Evolutionary conservation across 371 early-diverging fungal genomes (phyloP), one percentile per base, ranked within the genome.

Genomic region (Nematocida parisii): DNA sequence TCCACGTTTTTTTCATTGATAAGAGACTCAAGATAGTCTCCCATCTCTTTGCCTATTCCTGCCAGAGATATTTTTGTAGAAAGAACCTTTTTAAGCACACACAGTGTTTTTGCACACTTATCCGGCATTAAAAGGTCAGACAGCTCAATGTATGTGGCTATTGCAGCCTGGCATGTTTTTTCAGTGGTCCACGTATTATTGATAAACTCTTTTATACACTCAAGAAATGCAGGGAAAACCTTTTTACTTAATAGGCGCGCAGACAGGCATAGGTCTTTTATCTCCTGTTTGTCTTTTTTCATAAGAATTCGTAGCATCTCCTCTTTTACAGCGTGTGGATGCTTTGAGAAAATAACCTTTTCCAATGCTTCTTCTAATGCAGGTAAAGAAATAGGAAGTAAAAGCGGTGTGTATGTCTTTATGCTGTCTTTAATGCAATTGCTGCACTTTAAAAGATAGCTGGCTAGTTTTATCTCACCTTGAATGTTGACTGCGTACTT

Each of bases 321-420:
- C 39, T 46, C 42, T 20, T 18, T 39, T 27, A 77, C 13, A 4
- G 9, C 24, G 42, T 42, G n/a, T 1, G 67, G 9, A 4, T 52
- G 81, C 60, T 44, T 66, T 11, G 80, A n/a, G 61, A 77, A 77
- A 7, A 77, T 27, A 57, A 52, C 64, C 57, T 67, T 67, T 40
- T 77, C 80, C 55, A 77, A 52, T 24, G 22, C n/a, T 5, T 40
- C 66, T 44, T 77, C 80, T 42, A 77, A 52, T 6, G 58, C 20
- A 7, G 42, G 18, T 2, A 58, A n/a, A 6, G 80, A 77, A 24
- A 66, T 50, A 24, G 80, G 68, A 15, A 77, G 62, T 13, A 77
- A 27, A 33, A 77, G 57, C 7, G 66, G 22, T 9, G 22, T 5
- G 70, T 77, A 77, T 60, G 13, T 52, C 33, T 33, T 40, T 45